These are phyloP conservation scores for Epichloe brachyelytri DNA, from an alignment of 2,329 filamentous ascomycete species.

Conservation along the genomic window DNA sequence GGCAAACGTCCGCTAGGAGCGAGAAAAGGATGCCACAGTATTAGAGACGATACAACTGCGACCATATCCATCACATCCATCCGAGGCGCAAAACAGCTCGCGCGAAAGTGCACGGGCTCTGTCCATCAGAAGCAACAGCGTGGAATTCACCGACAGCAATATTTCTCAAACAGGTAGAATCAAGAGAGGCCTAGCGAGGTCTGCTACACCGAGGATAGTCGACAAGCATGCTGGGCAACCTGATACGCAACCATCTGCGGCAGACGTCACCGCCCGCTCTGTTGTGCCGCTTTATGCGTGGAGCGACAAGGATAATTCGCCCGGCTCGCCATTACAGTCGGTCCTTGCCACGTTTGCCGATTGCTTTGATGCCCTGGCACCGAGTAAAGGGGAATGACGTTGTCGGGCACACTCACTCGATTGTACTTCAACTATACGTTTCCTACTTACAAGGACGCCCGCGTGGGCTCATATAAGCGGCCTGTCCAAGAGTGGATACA, in stretches of 20 bases:
- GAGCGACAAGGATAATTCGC: background rate
- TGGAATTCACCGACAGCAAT: conserved; percentile 3
- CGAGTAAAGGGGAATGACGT: conserved; percentile 13
- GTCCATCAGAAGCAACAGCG: conserved; percentile 7
- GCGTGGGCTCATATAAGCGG: conserved; percentile 25
- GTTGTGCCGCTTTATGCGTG: conserved; percentile 1
- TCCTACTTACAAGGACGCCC: conserved; percentile 14
- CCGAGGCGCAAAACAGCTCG: conserved; percentile 9
- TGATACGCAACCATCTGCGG: background rate
- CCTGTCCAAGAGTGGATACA: conserved; percentile 28
- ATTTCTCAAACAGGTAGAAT: background rate
- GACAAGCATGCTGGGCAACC: background rate
- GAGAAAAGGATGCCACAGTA: conserved; percentile 12
- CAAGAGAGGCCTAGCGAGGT: background rate
- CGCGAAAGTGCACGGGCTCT: conserved; percentile 6
- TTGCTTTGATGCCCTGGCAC: conserved; percentile 7
- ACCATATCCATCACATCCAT: conserved; percentile 5
- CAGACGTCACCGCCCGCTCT: background rate
- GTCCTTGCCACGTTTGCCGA: conserved; percentile 16
- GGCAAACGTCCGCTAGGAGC: conserved; percentile 11
- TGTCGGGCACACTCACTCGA: conserved; percentile 13
- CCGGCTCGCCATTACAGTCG: conserved; percentile 13
- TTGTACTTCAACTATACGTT: conserved; percentile 22
- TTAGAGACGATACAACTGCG: conserved; percentile 10
- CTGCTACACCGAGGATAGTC: background rate